A percentile compares a stretch with the other conserved stretches of the same genome.
phyloP scores from a whole-genome alignment of 164 flowering plant genomes.

The Kalanchoe fedtschenkoi region DNA sequence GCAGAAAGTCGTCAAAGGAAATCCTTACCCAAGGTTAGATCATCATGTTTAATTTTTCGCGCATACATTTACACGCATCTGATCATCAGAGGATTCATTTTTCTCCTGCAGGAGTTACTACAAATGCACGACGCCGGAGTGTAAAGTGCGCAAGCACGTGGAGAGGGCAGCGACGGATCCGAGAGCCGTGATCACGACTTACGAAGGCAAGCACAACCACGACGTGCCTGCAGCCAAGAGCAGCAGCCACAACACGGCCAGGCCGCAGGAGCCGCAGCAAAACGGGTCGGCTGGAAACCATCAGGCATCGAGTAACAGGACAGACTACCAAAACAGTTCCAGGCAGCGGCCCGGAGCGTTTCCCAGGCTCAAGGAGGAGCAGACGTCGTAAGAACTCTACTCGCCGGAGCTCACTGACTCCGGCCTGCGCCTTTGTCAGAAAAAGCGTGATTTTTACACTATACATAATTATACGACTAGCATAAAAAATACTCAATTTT shows the following conservation, averaged over 20 bases:
- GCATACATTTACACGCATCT: not conserved
- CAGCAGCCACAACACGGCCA: slow-evolving; percentile 36
- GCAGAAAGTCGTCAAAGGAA: slow-evolving; percentile 11
- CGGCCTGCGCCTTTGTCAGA: not conserved
- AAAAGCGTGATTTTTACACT: too few species aligned
- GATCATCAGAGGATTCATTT: too few species aligned
- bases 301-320: slow-evolving; percentile 8
- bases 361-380: slow-evolving; percentile 41
- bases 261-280: slow-evolving; percentile 12
- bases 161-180: slow-evolving; percentile 56
- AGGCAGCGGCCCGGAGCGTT: slow-evolving; percentile 27
- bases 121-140: slow-evolving; percentile 48
- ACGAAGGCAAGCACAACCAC: slow-evolving; percentile 63
- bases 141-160: slow-evolving; percentile 62
- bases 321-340: slow-evolving; percentile 13
- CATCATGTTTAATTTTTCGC: not conserved
- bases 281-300: slow-evolving; percentile 10
- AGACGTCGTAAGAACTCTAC: slow-evolving; percentile 16
- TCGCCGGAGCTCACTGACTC: not conserved
- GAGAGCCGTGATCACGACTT: slow-evolving; percentile 53
- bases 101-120: slow-evolving; percentile 60
- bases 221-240: slow-evolving; percentile 39
- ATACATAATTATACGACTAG: not conserved
- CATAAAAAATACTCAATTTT: not conserved
- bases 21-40: slow-evolving; percentile 12